Conservation (phyloP, 2,329 filamentous ascomycete genomes). For the Paecilomyces variotii region DNA sequence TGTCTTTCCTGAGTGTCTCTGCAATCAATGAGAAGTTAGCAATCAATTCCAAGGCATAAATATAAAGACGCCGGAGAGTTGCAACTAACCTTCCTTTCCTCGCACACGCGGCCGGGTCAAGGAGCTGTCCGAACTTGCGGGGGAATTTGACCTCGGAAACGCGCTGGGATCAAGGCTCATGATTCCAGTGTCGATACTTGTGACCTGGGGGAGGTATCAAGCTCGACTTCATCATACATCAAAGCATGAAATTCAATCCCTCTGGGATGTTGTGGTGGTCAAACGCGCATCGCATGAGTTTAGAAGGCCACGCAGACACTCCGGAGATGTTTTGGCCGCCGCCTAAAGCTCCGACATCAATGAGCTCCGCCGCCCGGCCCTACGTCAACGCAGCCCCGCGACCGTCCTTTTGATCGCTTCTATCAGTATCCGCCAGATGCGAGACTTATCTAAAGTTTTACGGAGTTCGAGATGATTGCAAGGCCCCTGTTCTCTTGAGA, state of each 20-base stretch:
- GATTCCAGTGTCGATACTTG: slow-evolving; percentile 23
- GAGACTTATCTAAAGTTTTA: neutral
- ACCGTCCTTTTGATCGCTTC: slow-evolving; percentile 5
- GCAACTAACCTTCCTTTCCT: slow-evolving; percentile 62
- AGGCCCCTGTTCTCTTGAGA: neutral
- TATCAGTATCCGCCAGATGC: neutral
- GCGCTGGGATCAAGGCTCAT: slow-evolving; percentile 37
- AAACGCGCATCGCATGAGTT: slow-evolving; percentile 11
- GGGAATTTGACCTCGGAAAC: slow-evolving; percentile 49
- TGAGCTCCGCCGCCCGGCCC: slow-evolving; percentile 1
- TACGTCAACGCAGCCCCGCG: slow-evolving; percentile 7
- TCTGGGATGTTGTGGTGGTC: slow-evolving; percentile 1
- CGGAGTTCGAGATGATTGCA: neutral
- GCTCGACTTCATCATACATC: slow-evolving; percentile 28
- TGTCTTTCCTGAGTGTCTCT: slow-evolving; percentile 48
- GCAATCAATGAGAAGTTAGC: neutral
- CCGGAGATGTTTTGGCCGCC: slow-evolving; percentile 8
- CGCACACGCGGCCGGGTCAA: slow-evolving; percentile 69
- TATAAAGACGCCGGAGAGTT: neutral
- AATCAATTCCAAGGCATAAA: neutral
- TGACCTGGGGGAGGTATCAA: slow-evolving; percentile 12
- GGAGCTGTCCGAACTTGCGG: slow-evolving; percentile 80
- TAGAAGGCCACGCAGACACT: slow-evolving; percentile 16
- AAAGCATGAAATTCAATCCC: slow-evolving; percentile 15
- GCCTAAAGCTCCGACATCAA: slow-evolving; percentile 5